Evolutionary conservation across 176 grass and related monocot species (phyloP).

Genomic region (Oryza glaberrima): DNA sequence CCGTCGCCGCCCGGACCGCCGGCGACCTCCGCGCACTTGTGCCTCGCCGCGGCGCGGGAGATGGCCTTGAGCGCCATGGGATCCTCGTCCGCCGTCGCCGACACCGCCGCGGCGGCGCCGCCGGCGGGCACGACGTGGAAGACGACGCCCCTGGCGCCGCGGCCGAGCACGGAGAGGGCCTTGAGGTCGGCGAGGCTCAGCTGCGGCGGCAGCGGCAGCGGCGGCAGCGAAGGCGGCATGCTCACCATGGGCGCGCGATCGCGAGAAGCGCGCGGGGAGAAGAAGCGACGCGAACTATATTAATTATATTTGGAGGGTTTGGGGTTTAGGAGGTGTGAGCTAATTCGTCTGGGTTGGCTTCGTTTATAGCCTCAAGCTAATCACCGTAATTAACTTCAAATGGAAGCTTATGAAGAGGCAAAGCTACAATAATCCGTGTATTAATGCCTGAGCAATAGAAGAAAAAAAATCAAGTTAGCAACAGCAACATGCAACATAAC

Average conservation of each 20-base stretch:
- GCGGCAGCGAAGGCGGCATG: slow-evolving; percentile 14
- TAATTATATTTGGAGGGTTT: no score
- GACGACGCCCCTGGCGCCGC: slow-evolving; percentile 72
- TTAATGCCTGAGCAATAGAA: background rate
- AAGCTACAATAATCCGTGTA: background rate
- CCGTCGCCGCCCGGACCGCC: slow-evolving; percentile 21
- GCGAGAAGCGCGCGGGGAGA: slow-evolving; percentile 5
- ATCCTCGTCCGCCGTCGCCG: background rate
- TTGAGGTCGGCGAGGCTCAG: slow-evolving; percentile 54
- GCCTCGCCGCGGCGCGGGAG: slow-evolving; percentile 52
- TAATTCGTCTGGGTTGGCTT: background rate
- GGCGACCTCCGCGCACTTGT: background rate
- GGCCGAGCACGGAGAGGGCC: slow-evolving; percentile 70
- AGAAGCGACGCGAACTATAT: background rate
- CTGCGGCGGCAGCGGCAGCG: background rate
- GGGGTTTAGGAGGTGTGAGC: background rate
- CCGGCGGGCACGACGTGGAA: slow-evolving; percentile 52
- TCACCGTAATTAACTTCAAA: background rate
- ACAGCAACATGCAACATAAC: background rate
- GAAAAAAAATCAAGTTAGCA: background rate
- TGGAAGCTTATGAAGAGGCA: no score
- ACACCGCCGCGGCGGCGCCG: background rate
- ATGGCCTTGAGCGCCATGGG: slow-evolving; percentile 70
- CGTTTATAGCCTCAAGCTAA: background rate
- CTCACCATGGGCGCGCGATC: background rate